phyloP scores from a whole-genome alignment of 306 rosid genomes.

The Vicia faba region DNA sequence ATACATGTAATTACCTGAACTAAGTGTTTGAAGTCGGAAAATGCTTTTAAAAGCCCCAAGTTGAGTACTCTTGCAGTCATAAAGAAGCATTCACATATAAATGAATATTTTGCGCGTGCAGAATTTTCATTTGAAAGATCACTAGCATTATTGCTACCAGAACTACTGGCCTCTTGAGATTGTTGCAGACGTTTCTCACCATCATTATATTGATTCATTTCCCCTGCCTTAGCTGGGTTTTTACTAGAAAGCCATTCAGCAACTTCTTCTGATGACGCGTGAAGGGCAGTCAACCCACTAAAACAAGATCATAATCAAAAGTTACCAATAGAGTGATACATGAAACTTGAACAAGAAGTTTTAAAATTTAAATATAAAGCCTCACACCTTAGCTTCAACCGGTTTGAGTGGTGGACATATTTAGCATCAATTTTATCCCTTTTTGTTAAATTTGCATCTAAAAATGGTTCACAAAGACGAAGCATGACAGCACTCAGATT shows the following conservation, averaged over 20 bases:
- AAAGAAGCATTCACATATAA: constrained; percentile 98
- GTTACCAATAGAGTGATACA: constrained; percentile 40
- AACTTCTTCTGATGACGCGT: constrained; percentile 96
- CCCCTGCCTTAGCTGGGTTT: constrained; percentile 45
- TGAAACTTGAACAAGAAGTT: constrained; percentile 35
- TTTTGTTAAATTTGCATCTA: constrained; percentile 85
- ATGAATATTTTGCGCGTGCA: constrained; percentile 60
- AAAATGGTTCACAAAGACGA: constrained; percentile 90
- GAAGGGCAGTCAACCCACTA: constrained; percentile 96
- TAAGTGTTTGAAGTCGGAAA: constrained; percentile 95
- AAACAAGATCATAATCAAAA: constrained; percentile 40
- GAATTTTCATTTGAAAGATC: constrained; percentile 48
- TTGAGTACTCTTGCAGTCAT: constrained; percentile 98
- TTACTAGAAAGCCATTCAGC: constrained; percentile 73
- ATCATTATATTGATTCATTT: constrained; percentile 47
- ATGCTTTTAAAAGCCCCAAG: constrained; percentile 90
- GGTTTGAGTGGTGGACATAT: constrained; percentile 75
- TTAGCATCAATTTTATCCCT: constrained; percentile 87
- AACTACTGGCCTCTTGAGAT: constrained; percentile 91
- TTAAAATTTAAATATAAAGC: constrained; percentile 15
- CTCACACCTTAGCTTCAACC: constrained; percentile 82
- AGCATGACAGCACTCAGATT: constrained; percentile 97
- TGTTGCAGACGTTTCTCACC: constrained; percentile 71
- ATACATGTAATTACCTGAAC: constrained; percentile 70
- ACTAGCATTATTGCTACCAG: constrained; percentile 61